Evolutionary conservation across 305 asterid species (phyloP).

Genomic region (Fraxinus sp.): DNA sequence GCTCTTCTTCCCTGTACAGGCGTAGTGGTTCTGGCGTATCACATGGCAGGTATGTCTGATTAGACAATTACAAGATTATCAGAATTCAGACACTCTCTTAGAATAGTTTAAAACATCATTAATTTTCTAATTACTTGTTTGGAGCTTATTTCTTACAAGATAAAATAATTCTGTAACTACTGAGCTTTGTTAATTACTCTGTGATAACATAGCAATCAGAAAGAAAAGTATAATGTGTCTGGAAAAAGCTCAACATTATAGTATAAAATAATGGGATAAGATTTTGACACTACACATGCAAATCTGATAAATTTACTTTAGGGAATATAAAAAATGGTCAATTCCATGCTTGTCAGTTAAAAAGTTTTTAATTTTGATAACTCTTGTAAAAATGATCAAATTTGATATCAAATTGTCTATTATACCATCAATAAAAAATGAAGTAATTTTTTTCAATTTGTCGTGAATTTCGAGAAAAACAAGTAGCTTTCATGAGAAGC

Average conservation of each 20-base stretch:
- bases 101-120: neutral
- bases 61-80: neutral
- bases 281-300: neutral
- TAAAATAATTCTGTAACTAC: neutral
- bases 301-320: neutral
- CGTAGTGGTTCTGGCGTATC: conserved; percentile 72
- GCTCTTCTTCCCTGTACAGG: conserved; percentile 69
- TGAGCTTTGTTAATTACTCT: neutral
- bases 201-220: neutral
- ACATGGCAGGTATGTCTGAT: conserved; percentile 62
- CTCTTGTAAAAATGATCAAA: too few species aligned
- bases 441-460: too few species aligned
- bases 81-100: too few species aligned
- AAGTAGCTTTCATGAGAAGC: too few species aligned
- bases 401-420: too few species aligned
- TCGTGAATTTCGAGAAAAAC: too few species aligned
- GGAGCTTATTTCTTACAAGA: neutral
- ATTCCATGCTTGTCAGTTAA: too few species aligned
- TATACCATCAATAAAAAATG: too few species aligned
- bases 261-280: neutral
- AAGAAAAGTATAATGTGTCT: too few species aligned
- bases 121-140: neutral
- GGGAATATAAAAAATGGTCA: neutral
- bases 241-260: neutral
- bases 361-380: too few species aligned